Percentiles rank a stretch among this genome's conserved stretches.
Evolutionary conservation across 2,329 filamentous ascomycete species (phyloP).

Genomic region (Venturia asperata): DNA sequence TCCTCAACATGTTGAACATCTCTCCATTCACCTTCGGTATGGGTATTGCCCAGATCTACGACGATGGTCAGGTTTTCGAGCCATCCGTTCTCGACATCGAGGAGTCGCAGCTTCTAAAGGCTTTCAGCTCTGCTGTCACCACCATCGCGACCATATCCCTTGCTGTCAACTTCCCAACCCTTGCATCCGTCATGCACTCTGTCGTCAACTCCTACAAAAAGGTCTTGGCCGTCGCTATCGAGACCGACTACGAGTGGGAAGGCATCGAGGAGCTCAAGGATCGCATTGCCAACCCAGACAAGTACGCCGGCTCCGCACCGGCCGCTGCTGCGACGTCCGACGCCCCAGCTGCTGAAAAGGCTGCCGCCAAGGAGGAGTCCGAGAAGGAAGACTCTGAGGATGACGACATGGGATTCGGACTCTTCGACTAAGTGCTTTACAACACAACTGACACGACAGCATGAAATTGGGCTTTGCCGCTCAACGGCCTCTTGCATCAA

Average conservation of each 20-base stretch:
- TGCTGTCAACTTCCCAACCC: conserved; percentile 88
- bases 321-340: conserved; percentile 47
- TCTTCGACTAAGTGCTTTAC: conserved; percentile 43
- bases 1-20: conserved; percentile 99
- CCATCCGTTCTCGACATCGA: conserved; percentile 83
- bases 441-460: conserved; percentile 16
- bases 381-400: conserved; percentile 58
- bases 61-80: conserved; percentile 89
- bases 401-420: conserved; percentile 48
- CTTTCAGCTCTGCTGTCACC: conserved; percentile 72
- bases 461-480: conserved; percentile 11
- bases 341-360: conserved; percentile 31
- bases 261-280: conserved; percentile 98
- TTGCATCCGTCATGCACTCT: conserved; percentile 94
- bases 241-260: conserved; percentile 88
- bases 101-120: conserved; percentile 85
- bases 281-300: conserved; percentile 97
- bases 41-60: conserved; percentile 93
- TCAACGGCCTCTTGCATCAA: background rate
- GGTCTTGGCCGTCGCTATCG: conserved; percentile 76
- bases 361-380: conserved; percentile 47
- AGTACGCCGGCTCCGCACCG: conserved; percentile 80
- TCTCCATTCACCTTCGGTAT: conserved; percentile 99
- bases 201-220: conserved; percentile 99
- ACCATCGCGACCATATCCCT: conserved; percentile 89